These are phyloP conservation scores for Alternaria rosae DNA, from an alignment of 2,329 filamentous ascomycete species.

Conservation along the genomic window DNA sequence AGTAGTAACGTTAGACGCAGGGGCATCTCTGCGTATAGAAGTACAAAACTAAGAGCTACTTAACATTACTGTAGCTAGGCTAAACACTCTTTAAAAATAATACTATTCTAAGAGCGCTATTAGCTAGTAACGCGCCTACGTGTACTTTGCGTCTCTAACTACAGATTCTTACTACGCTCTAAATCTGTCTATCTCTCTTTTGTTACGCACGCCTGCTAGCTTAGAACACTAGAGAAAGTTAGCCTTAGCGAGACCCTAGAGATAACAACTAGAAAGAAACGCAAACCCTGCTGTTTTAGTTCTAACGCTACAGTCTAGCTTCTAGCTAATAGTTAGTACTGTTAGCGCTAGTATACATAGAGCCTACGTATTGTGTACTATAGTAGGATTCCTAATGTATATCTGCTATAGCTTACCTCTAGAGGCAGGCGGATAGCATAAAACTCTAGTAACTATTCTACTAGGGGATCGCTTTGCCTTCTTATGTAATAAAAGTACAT, in stretches of 20 bases:
- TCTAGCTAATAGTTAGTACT: background rate
- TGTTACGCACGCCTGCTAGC: background rate
- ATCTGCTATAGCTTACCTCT: background rate
- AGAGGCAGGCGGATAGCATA: background rate
- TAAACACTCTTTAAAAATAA: too few species aligned
- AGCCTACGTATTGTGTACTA: background rate
- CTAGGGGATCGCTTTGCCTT: too few species aligned
- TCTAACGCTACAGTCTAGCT: too few species aligned
- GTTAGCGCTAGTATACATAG: slow-evolving; percentile 7
- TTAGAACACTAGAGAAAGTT: background rate
- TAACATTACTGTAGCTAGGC: background rate
- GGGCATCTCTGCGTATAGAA: background rate
- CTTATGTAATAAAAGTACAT: too few species aligned
- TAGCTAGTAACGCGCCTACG: background rate
- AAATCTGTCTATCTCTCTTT: background rate
- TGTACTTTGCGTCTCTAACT: background rate
- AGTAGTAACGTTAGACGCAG: background rate
- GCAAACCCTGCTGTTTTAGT: background rate
- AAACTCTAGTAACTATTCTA: background rate
- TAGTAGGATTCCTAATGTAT: background rate
- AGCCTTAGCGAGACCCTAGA: background rate
- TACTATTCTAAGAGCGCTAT: background rate
- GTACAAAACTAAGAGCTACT: background rate
- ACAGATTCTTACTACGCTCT: background rate
- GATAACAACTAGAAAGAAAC: background rate